Evolutionary conservation across 805 yeast genomes (phyloP), one percentile per base, ranked within the genome.

Genomic region (Tetrapisispora namnaoensis): DNA sequence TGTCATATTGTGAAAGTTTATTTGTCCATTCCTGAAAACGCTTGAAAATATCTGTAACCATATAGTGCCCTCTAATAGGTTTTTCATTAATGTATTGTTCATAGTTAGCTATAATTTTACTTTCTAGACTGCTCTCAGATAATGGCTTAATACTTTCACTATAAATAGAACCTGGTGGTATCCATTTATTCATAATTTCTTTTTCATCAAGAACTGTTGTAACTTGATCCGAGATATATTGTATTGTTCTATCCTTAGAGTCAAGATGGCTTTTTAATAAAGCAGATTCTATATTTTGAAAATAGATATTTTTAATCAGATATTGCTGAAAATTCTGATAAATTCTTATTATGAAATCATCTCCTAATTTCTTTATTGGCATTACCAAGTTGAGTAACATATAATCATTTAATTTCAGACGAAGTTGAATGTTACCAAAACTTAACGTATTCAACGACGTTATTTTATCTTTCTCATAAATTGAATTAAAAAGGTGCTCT

Each of bases 191-290:
- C 5, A 68, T 48, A 1, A 58, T 46, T 27, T 51, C 55, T 2
- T 42, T 48, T 16, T 58, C 61, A 1, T 61, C 62, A 8, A 21
- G 9, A 2, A 54, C 32, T 7, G 60, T 63, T 7, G 55, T 56
- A 18, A 68, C 44, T 14, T 56, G 59, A 22, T 67, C 69, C 24
- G 45, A 48, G 1, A 69, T 44, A 44, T 57, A 66, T 5, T 62
- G 52, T 2, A 69, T 58, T 1, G 66, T 62, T 22, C 55, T 51
- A 47, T 69, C 74, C 43, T 68, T 69, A 4, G 51, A 48, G 3
- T 55, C 53, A 18, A 67, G 46, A 16, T 56, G 49, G 20, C 51
- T 50, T 9, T 51, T 36, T 37, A 63, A 18, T 16, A 27, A 27
- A 16, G n/a, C 2, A 4, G 22, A 16, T n/a, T 40, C 8, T 43